Conservation (phyloP, 129 eudicot genomes). For the Gnaphalium uliginosum region DNA sequence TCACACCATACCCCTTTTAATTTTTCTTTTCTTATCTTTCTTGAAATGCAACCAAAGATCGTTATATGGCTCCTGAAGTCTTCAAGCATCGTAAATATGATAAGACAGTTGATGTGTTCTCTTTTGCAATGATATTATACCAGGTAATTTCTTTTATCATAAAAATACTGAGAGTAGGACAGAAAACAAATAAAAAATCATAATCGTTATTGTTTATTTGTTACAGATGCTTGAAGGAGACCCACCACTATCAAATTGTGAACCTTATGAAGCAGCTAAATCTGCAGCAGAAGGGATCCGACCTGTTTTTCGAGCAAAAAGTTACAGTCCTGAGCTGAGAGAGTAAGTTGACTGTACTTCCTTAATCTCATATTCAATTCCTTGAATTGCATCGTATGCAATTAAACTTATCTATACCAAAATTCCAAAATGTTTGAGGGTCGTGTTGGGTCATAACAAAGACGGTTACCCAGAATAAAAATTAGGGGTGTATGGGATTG, state of each 20-base stretch:
- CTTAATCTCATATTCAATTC: constrained; percentile 13
- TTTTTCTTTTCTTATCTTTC: constrained; percentile 4
- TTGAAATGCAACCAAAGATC: constrained; percentile 49
- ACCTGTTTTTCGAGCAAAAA: constrained; percentile 71
- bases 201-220: constrained; percentile 11
- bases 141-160: constrained; percentile 54
- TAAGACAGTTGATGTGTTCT: constrained; percentile 93
- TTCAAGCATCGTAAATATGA: constrained; percentile 96
- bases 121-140: constrained; percentile 94
- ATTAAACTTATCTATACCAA: neutral
- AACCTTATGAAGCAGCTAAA: constrained; percentile 97
- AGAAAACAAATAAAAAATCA: neutral
- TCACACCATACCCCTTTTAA: constrained; percentile 13
- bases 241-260: constrained; percentile 71
- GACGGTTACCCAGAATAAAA: too few relatives aligned
- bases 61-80: constrained; percentile 99
- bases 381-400: constrained; percentile 17
- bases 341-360: constrained; percentile 54
- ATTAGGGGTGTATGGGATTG: too few relatives aligned
- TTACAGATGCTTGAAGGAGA: constrained; percentile 99
- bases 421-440: neutral
- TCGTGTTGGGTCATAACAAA: neutral
- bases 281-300: constrained; percentile 87
- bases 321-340: constrained; percentile 58
- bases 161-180: neutral